A percentile compares a stretch with the other conserved stretches of the same genome.
Conservation (phyloP, 116 monocot species). For the Trichopus zeylanicus region DNA sequence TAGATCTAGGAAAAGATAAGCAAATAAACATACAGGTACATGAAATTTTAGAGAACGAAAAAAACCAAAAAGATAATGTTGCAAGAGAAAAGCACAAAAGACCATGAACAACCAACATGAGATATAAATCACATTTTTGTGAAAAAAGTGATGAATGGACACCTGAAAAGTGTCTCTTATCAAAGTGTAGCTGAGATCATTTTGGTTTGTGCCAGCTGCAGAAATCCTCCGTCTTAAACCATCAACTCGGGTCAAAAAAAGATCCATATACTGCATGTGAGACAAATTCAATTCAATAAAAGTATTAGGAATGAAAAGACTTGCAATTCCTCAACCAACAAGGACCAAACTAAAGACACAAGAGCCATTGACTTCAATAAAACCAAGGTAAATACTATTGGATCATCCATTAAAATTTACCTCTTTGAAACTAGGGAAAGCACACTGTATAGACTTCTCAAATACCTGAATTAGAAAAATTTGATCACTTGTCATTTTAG, state of each 20-base stretch:
- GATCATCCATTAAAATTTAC: constrained; percentile 24
- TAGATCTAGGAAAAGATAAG: background rate
- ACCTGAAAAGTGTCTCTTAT: constrained; percentile 87
- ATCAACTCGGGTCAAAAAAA: constrained; percentile 92
- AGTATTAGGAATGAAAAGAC: background rate
- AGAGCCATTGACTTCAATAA: background rate
- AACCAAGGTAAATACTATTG: background rate
- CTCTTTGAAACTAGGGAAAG: constrained; percentile 65
- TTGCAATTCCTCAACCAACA: background rate
- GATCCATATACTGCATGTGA: constrained; percentile 65
- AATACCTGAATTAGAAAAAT: constrained; percentile 59
- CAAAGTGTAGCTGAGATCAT: constrained; percentile 43
- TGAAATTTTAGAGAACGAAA: too few relatives aligned
- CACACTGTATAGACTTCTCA: constrained; percentile 62
- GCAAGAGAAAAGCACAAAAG: too few relatives aligned
- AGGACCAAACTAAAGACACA: background rate
- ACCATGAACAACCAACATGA: too few relatives aligned
- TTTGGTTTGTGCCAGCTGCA: constrained; percentile 17
- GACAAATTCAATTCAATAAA: background rate
- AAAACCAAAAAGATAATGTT: background rate
- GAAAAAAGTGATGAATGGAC: too few relatives aligned
- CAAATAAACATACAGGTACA: background rate
- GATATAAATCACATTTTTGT: too few relatives aligned
- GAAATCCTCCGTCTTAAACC: constrained; percentile 76
- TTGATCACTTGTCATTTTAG: background rate